Evolutionary conservation across 139 green algal genomes (phyloP).

Genomic region (Chlamydomonas urium): DNA sequence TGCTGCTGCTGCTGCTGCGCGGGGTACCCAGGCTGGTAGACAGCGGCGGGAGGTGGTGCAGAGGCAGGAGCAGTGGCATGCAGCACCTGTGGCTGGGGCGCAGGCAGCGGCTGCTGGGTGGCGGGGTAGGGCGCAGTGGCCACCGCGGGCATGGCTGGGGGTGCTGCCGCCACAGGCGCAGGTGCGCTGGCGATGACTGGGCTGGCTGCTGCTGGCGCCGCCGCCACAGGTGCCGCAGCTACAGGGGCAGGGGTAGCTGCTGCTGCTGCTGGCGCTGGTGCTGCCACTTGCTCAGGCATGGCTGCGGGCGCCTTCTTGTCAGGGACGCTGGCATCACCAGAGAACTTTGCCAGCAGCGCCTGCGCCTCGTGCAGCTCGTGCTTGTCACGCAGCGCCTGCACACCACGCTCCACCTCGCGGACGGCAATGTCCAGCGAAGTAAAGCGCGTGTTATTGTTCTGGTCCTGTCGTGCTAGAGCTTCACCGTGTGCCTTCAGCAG

Average conservation of each 20-base stretch:
- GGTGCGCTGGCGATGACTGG: background rate
- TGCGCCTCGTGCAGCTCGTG: constrained; percentile 59
- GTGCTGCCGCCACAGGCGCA: background rate
- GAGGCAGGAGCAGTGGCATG: constrained; percentile 15
- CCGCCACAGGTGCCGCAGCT: constrained; percentile 6
- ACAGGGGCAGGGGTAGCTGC: constrained; percentile 6
- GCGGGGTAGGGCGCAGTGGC: too few species aligned
- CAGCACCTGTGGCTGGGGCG: too few species aligned
- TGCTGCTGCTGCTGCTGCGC: background rate
- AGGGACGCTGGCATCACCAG: background rate
- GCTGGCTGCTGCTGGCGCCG: background rate
- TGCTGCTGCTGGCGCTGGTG: constrained; percentile 15
- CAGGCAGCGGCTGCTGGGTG: background rate
- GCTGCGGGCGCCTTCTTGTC: constrained; percentile 13
- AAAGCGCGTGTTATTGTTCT: constrained; percentile 35
- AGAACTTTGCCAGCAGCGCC: constrained; percentile 43
- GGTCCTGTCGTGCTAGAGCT: constrained; percentile 17
- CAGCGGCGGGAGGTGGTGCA: constrained; percentile 13
- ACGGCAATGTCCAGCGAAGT: constrained; percentile 46
- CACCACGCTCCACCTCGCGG: constrained; percentile 52
- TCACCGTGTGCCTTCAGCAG: constrained; percentile 33
- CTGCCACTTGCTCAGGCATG: background rate
- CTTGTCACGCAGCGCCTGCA: constrained; percentile 55
- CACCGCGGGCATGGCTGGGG: too few species aligned
- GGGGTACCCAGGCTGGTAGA: background rate